phyloP scores from a whole-genome alignment of 176 grass and related monocot species.

The Neostapfia colusana region DNA sequence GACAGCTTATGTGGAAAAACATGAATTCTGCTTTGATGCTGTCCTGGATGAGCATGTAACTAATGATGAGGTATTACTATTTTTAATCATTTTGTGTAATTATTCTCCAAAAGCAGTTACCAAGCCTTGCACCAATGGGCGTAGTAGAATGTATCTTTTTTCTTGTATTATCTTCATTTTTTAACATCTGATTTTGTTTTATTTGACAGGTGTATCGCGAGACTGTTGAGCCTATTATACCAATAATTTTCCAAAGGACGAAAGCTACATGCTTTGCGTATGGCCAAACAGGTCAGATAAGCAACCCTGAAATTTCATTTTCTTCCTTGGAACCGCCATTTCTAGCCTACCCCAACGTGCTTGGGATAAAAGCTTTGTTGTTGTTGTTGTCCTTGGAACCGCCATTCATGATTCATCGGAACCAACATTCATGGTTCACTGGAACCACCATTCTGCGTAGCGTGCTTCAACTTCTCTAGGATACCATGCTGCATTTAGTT shows the following conservation, averaged over 20 bases:
- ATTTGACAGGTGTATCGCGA: conserved; percentile 60
- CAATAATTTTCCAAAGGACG: conserved; percentile 62
- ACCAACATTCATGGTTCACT: not conserved
- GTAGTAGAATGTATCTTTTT: conserved; percentile 23
- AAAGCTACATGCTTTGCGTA: conserved; percentile 82
- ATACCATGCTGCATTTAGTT: conserved; percentile 3
- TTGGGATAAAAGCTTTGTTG: no score
- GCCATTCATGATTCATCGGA: not conserved
- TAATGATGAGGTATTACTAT: conserved; percentile 67
- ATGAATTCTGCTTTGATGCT: conserved; percentile 74
- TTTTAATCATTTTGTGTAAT: conserved; percentile 19
- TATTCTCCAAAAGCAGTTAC: not conserved
- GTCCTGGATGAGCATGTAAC: conserved; percentile 64
- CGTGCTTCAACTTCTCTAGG: conserved; percentile 2
- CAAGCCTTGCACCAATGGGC: not conserved
- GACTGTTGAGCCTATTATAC: conserved; percentile 66
- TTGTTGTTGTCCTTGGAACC: not conserved
- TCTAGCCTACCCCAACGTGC: no score
- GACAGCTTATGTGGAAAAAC: conserved; percentile 80
- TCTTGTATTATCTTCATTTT: not conserved
- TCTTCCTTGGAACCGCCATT: not conserved
- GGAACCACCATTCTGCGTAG: not conserved
- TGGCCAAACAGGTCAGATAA: conserved; percentile 69
- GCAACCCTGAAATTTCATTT: not conserved
- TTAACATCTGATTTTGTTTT: conserved; percentile 16